A percentile compares a stretch with the other conserved stretches of the same genome.
These are phyloP conservation scores for Sungouiella blattae DNA, from an alignment of 805 yeast genomes.

Conservation along the genomic window DNA sequence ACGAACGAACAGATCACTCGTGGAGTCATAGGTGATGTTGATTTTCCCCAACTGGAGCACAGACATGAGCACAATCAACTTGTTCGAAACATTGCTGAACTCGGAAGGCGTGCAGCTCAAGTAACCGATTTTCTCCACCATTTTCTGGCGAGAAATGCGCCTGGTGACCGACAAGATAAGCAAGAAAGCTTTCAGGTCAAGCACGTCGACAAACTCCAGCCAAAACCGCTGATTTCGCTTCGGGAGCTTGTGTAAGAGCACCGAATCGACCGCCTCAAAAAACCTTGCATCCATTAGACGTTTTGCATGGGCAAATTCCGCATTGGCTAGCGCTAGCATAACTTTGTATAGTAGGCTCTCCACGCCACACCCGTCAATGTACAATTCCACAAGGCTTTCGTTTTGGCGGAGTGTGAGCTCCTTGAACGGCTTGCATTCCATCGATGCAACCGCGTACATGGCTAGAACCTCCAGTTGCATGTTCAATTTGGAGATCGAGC, in stretches of 20 bases:
- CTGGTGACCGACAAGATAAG: slow-evolving; percentile 25
- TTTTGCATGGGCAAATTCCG: slow-evolving; percentile 18
- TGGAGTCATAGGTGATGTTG: slow-evolving; percentile 25
- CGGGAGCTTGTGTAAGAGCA: neutral
- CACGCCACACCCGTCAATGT: slow-evolving; percentile 5
- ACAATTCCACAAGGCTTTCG: slow-evolving; percentile 20
- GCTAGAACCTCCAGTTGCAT: slow-evolving; percentile 15
- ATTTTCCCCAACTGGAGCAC: slow-evolving; percentile 25
- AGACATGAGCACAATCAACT: slow-evolving; percentile 22
- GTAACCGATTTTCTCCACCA: slow-evolving; percentile 28
- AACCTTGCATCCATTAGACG: slow-evolving; percentile 1
- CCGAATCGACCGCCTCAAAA: slow-evolving; percentile 4
- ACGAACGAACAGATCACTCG: slow-evolving; percentile 24
- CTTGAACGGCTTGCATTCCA: slow-evolving; percentile 29
- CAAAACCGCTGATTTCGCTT: slow-evolving; percentile 4
- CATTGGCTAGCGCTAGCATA: slow-evolving; percentile 20
- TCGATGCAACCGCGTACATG: slow-evolving; percentile 22
- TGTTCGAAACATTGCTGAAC: slow-evolving; percentile 13
- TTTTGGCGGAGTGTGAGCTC: slow-evolving; percentile 13
- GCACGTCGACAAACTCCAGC: slow-evolving; percentile 19
- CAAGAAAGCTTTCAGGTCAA: slow-evolving; percentile 31
- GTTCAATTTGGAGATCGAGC: slow-evolving; percentile 1
- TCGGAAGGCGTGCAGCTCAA: slow-evolving; percentile 4
- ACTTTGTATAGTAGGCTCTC: slow-evolving; percentile 7
- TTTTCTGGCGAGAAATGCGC: slow-evolving; percentile 19